Base-by-base conservation (phyloP, 495 filamentous ascomycete genomes). In the Tricharina praecox region DNA sequence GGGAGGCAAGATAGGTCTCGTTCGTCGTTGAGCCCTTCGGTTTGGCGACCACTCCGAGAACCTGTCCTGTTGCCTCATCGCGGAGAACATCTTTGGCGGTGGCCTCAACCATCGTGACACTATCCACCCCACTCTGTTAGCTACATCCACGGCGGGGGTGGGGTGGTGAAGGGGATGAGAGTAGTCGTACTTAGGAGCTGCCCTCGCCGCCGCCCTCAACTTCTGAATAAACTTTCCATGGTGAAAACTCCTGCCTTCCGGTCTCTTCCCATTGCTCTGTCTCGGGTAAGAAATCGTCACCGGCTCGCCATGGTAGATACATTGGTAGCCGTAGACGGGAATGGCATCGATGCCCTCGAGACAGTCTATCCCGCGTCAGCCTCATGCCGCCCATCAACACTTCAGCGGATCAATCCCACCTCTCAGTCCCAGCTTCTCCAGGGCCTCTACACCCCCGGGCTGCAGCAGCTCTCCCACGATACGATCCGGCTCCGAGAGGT, bases 391-490 rank as follows among this genome's bases (percentile, higher is more conserved):
- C n/a, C n/a, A n/a, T n/a, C n/a, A n/a, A n/a, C n/a, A n/a, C n/a
- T n/a, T n/a, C n/a, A n/a, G n/a, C n/a, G n/a, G n/a, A n/a, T n/a
- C n/a, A 18, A 32, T 43, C 15, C 19, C 45, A 53, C 58, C 56
- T 36, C 63, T 63, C 43, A 97, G 64, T 4, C 92, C 92, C 44
- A 97, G 67, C 53, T 79, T 76, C 56, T 79, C 71, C 51, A 97
- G 69, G 16, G 92, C 86, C 35, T 70, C 65, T 32, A 93, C 78
- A 34, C 90, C 90, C 24, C 90, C 90, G 3, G 90, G 90, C 62
- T 97, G 90, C 59, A 97, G 66, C 49, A 97, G 66, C 67, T 97
- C 90, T 46, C 90, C 90, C 18, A 97, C 87, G 56, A 97, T 97
- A 47, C 90, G 78, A 67, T 96, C 85, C 10, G 90, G 90, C 67